Conservation (phyloP, 2,329 filamentous ascomycete species). For the Xylariaceae sp. region DNA sequence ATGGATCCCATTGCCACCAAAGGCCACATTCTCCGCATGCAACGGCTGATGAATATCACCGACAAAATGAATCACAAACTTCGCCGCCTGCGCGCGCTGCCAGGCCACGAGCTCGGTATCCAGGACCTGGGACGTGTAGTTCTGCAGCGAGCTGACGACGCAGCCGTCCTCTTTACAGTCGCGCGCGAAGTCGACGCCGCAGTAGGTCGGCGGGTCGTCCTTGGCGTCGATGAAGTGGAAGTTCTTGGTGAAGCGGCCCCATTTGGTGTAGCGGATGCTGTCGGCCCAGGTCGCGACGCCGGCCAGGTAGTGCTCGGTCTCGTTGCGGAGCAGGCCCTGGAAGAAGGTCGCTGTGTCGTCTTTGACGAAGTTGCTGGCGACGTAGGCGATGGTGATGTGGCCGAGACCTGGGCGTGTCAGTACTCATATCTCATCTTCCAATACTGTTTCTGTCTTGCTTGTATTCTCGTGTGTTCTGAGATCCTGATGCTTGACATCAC, state of each 20-base stretch:
- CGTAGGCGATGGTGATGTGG: constrained; percentile 60
- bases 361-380: constrained; percentile 56
- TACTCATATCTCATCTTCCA: neutral
- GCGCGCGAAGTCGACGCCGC: constrained; percentile 54
- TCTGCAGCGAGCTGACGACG: constrained; percentile 55
- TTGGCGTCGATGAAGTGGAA: constrained; percentile 68
- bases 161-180: constrained; percentile 61
- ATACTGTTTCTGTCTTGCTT: neutral
- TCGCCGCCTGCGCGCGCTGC: constrained; percentile 54
- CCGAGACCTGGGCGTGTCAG: constrained; percentile 48
- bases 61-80: constrained; percentile 64
- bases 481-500: neutral
- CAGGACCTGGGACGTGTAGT: constrained; percentile 54
- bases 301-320: constrained; percentile 54
- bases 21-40: constrained; percentile 57
- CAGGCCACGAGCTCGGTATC: constrained; percentile 41
- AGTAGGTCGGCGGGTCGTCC: constrained; percentile 54
- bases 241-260: constrained; percentile 54
- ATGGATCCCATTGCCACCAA: constrained; percentile 63
- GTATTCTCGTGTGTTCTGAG: neutral
- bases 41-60: constrained; percentile 66
- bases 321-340: constrained; percentile 51
- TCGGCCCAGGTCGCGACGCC: constrained; percentile 64
- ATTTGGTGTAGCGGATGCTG: constrained; percentile 58
- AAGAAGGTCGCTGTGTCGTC: constrained; percentile 52